Conservation (phyloP, 2,329 filamentous ascomycete species). For the Paracorniculantispora psalliotae region DNA sequence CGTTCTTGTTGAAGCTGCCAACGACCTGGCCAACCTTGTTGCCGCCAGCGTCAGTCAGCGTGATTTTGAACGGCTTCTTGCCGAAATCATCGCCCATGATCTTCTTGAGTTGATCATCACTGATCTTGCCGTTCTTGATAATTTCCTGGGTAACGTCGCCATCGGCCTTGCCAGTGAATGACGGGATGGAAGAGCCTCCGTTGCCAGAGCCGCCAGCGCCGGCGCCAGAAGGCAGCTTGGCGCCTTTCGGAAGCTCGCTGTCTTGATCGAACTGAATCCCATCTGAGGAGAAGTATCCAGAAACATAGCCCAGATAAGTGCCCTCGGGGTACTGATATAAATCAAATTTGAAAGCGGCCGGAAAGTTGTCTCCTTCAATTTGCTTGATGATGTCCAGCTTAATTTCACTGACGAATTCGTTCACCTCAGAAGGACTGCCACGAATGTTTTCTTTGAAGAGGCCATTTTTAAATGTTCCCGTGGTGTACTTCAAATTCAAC, state of each 20-base stretch:
- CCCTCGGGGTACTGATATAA: neutral
- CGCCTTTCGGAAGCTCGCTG: neutral
- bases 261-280: neutral
- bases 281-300: neutral
- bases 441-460: too few species aligned
- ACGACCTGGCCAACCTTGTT: neutral
- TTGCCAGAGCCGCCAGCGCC: neutral
- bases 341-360: neutral
- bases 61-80: neutral
- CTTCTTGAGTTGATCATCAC: neutral
- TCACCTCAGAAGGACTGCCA: too few species aligned
- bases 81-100: constrained; percentile 1
- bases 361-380: neutral
- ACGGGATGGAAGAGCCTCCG: neutral
- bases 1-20: constrained; percentile 11
- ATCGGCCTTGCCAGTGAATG: neutral
- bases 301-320: neutral
- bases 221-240: neutral
- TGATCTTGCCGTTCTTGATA: neutral
- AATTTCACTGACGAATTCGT: neutral
- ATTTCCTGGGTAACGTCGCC: neutral
- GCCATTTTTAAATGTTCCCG: too few species aligned
- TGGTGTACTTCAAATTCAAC: too few species aligned
- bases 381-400: neutral
- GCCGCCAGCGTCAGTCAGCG: neutral